Percentiles rank a stretch among this genome's conserved stretches.
These are phyloP conservation scores for Xylaria sp. DNA, from an alignment of 2,329 filamentous ascomycete species.

Conservation along the genomic window DNA sequence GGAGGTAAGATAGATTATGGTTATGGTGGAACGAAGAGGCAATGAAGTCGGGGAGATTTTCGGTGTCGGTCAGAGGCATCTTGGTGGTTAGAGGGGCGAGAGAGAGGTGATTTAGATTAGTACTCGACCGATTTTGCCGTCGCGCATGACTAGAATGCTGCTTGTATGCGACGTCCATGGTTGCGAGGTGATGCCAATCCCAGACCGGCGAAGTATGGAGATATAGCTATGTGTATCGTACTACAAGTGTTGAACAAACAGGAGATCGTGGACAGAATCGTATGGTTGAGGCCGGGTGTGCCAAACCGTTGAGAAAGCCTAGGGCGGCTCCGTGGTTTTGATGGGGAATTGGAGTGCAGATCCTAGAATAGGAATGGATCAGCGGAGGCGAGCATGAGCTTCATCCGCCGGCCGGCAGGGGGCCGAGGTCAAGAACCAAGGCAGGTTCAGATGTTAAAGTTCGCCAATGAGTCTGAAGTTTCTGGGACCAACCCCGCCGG, in stretches of 20 bases:
- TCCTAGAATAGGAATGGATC: conserved; percentile 34
- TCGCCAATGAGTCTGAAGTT: too few relatives aligned
- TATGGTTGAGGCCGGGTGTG: conserved; percentile 8
- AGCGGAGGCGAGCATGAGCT: conserved; percentile 28
- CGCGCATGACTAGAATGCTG: conserved; percentile 68
- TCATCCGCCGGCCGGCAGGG: conserved; percentile 23
- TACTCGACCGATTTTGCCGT: conserved; percentile 68
- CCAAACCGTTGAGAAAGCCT: conserved; percentile 1
- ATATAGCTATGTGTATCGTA: background rate
- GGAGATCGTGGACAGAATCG: conserved; percentile 15
- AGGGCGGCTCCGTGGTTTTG: conserved; percentile 32
- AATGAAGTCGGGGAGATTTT: conserved; percentile 56
- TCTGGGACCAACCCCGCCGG: too few relatives aligned
- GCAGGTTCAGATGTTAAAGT: background rate
- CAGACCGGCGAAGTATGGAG: background rate
- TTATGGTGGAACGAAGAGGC: conserved; percentile 51
- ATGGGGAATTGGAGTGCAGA: conserved; percentile 33
- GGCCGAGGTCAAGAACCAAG: conserved; percentile 13
- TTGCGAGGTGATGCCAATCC: conserved; percentile 21
- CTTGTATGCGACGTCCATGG: conserved; percentile 71
- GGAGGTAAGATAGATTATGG: conserved; percentile 65
- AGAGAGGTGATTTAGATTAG: conserved; percentile 68
- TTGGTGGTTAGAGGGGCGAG: conserved; percentile 73
- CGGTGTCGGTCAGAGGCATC: conserved; percentile 67
- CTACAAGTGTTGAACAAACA: background rate